Base-by-base conservation (phyloP, 768 basidiomycete genomes). In the Cubamyces sp. region DNA sequence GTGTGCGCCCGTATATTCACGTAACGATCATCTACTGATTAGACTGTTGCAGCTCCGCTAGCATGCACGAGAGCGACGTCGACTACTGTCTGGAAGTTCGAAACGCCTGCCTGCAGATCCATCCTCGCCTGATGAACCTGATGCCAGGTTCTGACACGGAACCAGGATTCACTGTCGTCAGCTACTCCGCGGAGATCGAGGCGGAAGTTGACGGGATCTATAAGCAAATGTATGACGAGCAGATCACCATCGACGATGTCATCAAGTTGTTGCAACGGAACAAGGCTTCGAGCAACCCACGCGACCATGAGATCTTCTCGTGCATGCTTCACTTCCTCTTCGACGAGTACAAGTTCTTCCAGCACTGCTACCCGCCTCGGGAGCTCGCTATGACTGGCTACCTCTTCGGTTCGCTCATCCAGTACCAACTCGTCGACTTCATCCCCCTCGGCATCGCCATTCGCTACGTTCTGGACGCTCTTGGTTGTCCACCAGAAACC, bases 301-400 rank as follows among this genome's bases (percentile, higher is more conserved):
- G 88, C 58, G 95, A 98, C 68, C 94, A 96, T 73, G 94, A 98
- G 76, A 86, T 97, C 64, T 98, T 98, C 73, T 97, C 95, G n/a
- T 98, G 95, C 85, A 97, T 97, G 88, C 88, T 99, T 53, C 96
- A 98, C 79, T 96, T 97, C 81, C 85, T 99, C 46, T 98, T 99
- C 77, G 97, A 98, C 85, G 97, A 99, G 78, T 97, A 97, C 86
- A 96, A 95, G 71, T 99, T 98, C 82, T 97, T 98, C 86, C 94
- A 96, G 72, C 90, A 91, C 42, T 97, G 90, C 76, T 94, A 94
- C 70, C 97, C 97, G 25, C 82, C 91, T 41, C 91, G 95, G 66
- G 95, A 98, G 77, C 83, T 98, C 48, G 87, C 88, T 54, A 94
- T 98, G 87, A 98, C 97, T 7, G 97, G 92, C 49, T 90, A 94